phyloP scores from a whole-genome alignment of 2,329 filamentous ascomycete genomes.

The Blastomyces gilchristii region DNA sequence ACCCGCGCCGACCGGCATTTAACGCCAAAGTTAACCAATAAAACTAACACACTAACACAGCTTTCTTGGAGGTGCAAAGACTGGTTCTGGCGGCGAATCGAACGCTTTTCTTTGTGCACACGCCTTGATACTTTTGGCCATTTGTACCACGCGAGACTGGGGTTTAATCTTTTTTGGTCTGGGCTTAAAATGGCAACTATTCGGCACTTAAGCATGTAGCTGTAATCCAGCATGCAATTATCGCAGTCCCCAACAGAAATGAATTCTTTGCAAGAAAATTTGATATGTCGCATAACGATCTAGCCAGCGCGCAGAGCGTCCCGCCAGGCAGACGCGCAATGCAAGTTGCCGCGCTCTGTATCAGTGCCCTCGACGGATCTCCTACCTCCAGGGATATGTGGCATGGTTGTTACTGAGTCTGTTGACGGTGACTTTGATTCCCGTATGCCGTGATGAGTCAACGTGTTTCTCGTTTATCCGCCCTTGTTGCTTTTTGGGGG shows the following conservation, averaged over 20 bases:
- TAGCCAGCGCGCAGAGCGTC: background rate
- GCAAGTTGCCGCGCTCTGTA: background rate
- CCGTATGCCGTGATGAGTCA: background rate
- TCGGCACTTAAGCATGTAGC: background rate
- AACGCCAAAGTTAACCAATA: background rate
- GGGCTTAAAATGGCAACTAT: background rate
- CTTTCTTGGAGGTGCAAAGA: background rate
- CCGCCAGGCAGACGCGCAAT: background rate
- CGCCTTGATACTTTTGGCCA: background rate
- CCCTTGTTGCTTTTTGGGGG: background rate
- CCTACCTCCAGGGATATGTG: background rate
- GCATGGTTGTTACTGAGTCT: background rate
- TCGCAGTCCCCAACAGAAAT: background rate
- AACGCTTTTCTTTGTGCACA: background rate
- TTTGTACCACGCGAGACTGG: background rate
- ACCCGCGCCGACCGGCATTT: slow-evolving; percentile 3
- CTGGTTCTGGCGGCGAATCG: background rate
- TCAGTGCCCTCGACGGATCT: background rate
- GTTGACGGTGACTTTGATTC: background rate
- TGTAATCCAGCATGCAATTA: no score
- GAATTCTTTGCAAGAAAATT: background rate
- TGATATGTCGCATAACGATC: background rate
- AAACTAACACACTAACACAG: background rate
- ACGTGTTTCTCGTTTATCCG: background rate
- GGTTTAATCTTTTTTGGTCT: background rate